Percentiles rank a stretch among this genome's conserved stretches.
These are phyloP conservation scores for Lanmaoa pseudosensibilis DNA, from an alignment of 768 basidiomycete species.

Conservation along the genomic window DNA sequence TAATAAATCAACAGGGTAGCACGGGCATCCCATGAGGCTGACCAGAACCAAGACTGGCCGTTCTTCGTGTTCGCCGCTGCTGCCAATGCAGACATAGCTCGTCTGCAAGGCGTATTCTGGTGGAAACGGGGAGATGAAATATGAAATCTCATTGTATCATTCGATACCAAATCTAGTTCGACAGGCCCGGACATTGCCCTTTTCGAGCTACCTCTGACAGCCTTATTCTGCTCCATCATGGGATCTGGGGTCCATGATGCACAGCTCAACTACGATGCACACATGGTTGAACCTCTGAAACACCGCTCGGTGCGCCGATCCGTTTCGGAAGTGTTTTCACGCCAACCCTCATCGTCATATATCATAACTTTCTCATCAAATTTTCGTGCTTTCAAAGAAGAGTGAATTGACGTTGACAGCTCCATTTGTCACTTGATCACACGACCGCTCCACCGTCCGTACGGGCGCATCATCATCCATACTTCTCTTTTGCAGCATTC, in stretches of 20 bases:
- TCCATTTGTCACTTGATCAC: not conserved
- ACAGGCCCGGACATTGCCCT: too few relatives aligned
- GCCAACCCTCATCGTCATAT: not conserved
- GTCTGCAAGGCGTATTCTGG: not conserved
- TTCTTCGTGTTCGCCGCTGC: slow-evolving; percentile 5
- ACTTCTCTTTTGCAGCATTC: not conserved
- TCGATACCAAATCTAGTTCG: not conserved
- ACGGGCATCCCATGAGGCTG: slow-evolving; percentile 23
- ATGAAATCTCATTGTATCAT: slow-evolving; percentile 2
- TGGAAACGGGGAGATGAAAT: not conserved
- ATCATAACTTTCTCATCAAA: too few relatives aligned
- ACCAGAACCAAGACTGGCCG: not conserved
- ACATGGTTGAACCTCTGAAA: too few relatives aligned
- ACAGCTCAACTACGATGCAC: too few relatives aligned
- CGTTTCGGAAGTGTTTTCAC: not conserved
- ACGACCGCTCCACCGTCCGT: not conserved
- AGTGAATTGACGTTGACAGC: not conserved
- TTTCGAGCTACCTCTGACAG: too few relatives aligned
- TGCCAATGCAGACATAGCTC: not conserved
- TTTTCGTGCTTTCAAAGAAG: not conserved
- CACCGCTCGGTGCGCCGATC: slow-evolving; percentile 1
- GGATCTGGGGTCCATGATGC: too few relatives aligned
- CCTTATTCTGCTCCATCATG: too few relatives aligned
- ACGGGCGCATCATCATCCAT: too few relatives aligned
- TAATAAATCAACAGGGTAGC: not conserved